These are phyloP conservation scores for Purpureocillium lavendulum DNA, from an alignment of 2,329 filamentous ascomycete species.

Conservation along the genomic window DNA sequence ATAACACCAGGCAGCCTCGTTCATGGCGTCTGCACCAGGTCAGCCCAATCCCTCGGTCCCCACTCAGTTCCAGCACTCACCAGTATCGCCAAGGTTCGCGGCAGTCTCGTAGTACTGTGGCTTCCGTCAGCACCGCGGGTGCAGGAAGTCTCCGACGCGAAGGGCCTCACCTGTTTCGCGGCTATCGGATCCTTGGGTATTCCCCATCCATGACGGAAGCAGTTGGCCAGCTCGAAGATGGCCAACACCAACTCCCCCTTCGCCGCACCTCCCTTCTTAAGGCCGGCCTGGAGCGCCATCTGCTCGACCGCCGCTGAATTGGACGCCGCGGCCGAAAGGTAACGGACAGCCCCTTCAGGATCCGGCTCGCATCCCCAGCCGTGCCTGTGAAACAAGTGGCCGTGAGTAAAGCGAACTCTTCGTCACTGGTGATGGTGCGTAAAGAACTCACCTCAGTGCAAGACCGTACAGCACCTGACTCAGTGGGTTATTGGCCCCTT, in stretches of 20 bases:
- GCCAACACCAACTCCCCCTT: conserved; percentile 95
- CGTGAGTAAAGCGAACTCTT: too few species aligned
- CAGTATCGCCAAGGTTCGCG: conserved; percentile 87
- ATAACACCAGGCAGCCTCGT: conserved; percentile 94
- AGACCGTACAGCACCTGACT: conserved; percentile 95
- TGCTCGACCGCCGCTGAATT: conserved; percentile 85
- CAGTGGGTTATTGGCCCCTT: conserved; percentile 82
- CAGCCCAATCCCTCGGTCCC: not conserved
- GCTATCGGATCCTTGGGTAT: conserved; percentile 78
- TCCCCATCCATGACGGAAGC: conserved; percentile 92
- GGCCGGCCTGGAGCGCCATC: conserved; percentile 73
- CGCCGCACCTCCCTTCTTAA: conserved; percentile 87
- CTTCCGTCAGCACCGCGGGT: conserved; percentile 21
- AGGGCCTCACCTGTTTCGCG: conserved; percentile 55
- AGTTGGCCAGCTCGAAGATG: conserved; percentile 91
- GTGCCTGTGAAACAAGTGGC: conserved; percentile 50
- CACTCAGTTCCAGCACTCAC: conserved; percentile 28
- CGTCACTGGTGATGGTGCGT: too few species aligned
- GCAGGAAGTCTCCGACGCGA: too few species aligned
- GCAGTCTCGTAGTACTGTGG: conserved; percentile 91
- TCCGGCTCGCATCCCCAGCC: conserved; percentile 83
- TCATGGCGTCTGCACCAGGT: conserved; percentile 71
- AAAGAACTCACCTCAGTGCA: conserved; percentile 59
- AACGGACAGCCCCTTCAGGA: conserved; percentile 65
- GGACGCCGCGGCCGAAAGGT: conserved; percentile 79